These are phyloP conservation scores for Choanephora cucurbitarum DNA, from an alignment of 371 early-diverging fungal genomes.

Conservation along the genomic window DNA sequence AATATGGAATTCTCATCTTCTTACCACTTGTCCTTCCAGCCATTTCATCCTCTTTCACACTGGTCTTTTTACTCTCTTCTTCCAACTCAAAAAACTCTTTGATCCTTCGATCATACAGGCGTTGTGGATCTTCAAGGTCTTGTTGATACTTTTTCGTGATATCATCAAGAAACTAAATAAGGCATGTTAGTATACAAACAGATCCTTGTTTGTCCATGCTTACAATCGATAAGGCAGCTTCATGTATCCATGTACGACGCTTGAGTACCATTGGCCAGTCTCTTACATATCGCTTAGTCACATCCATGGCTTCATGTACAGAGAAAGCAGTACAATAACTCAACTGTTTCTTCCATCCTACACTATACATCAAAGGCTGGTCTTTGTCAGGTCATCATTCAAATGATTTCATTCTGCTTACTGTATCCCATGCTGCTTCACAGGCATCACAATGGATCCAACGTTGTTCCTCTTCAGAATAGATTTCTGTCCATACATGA, in stretches of 20 bases:
- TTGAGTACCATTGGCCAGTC: constrained; percentile 46
- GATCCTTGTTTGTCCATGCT: constrained; percentile 22
- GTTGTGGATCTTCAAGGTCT: constrained; percentile 6
- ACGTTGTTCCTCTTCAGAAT: constrained; percentile 54
- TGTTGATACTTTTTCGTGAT: constrained; percentile 22
- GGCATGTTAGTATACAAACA: not conserved
- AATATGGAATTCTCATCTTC: too few species aligned
- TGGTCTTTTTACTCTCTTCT: constrained; percentile 20
- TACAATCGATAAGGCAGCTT: constrained; percentile 37
- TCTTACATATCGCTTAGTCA: constrained; percentile 57
- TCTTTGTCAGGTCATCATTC: too few species aligned
- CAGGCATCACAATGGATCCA: constrained; percentile 76
- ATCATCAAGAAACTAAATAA: constrained; percentile 6
- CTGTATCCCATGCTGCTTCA: constrained; percentile 64
- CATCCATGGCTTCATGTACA: constrained; percentile 63
- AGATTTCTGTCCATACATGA: constrained; percentile 77
- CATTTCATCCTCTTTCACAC: constrained; percentile 35
- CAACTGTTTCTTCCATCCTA: constrained; percentile 78
- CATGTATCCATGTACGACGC: constrained; percentile 54
- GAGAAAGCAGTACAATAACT: constrained; percentile 62
- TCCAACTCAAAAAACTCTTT: constrained; percentile 49
- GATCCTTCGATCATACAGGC: constrained; percentile 24
- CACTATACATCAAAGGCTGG: constrained; percentile 63
- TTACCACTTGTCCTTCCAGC: constrained; percentile 59
- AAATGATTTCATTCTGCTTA: too few species aligned